phyloP scores from a whole-genome alignment of 805 yeast species.

The Vanderwaltozyma polyspora region DNA sequence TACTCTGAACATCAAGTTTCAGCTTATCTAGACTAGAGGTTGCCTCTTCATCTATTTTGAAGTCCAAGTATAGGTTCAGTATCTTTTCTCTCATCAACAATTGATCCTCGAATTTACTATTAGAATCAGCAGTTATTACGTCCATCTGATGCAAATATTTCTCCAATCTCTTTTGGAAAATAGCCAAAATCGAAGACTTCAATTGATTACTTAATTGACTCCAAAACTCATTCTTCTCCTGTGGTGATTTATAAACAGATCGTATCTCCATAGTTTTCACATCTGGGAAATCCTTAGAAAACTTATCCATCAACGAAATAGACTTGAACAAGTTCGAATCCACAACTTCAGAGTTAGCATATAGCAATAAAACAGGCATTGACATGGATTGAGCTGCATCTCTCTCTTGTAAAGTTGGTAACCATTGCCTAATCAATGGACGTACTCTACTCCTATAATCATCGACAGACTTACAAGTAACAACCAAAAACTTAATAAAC shows the following conservation, averaged over 20 bases:
- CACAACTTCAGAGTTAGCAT: conserved; percentile 22
- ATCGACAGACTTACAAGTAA: conserved; percentile 57
- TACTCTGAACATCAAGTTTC: conserved; percentile 4
- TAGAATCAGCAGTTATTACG: too few species aligned
- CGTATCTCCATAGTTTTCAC: conserved; percentile 21
- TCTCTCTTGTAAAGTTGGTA: conserved; percentile 20
- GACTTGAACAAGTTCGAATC: conserved; percentile 25
- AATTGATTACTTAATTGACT: conserved; percentile 14
- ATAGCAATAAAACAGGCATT: conserved; percentile 18
- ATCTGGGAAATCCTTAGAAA: conserved; percentile 24
- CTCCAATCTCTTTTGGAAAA: conserved; percentile 19
- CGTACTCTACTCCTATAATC: conserved; percentile 69
- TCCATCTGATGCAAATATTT: conserved; percentile 4
- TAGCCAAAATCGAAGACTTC: conserved; percentile 14
- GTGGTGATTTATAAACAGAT: conserved; percentile 25
- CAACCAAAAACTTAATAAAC: conserved; percentile 56
- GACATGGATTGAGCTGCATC: neutral
- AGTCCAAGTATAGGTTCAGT: conserved; percentile 17
- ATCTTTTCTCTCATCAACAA: conserved; percentile 16
- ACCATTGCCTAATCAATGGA: conserved; percentile 77
- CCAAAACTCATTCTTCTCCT: conserved; percentile 24
- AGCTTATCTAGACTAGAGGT: conserved; percentile 11
- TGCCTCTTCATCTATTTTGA: conserved; percentile 21
- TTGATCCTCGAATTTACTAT: conserved; percentile 6
- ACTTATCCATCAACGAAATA: conserved; percentile 23